Conservation (phyloP, 257 asterid genomes). For the Echites panduratus region DNA sequence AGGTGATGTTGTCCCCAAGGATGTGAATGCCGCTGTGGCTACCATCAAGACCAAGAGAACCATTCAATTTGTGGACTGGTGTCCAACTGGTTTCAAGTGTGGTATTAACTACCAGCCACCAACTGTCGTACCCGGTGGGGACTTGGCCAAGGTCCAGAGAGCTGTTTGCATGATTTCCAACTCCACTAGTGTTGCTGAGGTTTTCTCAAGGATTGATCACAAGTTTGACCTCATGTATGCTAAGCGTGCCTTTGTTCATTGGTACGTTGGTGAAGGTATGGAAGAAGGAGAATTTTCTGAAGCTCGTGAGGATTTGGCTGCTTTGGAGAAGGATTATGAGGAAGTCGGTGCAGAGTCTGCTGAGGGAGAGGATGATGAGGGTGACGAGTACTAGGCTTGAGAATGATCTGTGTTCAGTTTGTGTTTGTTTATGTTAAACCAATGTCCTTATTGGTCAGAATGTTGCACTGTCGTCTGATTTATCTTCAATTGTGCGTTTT, state of each 20-base stretch:
- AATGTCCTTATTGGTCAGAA: constrained; percentile 25
- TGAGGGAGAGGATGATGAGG: constrained; percentile 85
- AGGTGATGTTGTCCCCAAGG: constrained; percentile 95
- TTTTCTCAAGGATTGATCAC: constrained; percentile 87
- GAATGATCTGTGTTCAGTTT: not conserved
- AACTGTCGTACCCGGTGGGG: constrained; percentile 93
- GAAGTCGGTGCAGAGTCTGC: constrained; percentile 92
- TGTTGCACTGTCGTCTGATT: not conserved
- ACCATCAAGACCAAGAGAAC: constrained; percentile 97
- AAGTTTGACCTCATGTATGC: constrained; percentile 92
- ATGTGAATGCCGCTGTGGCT: constrained; percentile 93
- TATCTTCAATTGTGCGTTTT: not conserved
- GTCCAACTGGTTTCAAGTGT: constrained; percentile 96
- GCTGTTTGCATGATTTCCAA: constrained; percentile 96
- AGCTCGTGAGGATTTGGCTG: constrained; percentile 97
- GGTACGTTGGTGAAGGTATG: constrained; percentile 99
- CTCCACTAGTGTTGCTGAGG: constrained; percentile 97
- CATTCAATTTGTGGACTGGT: constrained; percentile 94
- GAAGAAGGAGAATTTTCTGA: constrained; percentile 97
- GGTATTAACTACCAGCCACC: constrained; percentile 98
- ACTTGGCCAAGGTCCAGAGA: constrained; percentile 91
- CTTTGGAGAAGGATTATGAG: constrained; percentile 92
- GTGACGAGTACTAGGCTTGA: constrained; percentile 42
- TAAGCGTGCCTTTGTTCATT: constrained; percentile 87
- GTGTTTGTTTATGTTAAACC: not conserved